Evolutionary conservation across 192 early-diverging fungal genomes (phyloP).

Genomic region (Gaertneriomyces semiglobifer): DNA sequence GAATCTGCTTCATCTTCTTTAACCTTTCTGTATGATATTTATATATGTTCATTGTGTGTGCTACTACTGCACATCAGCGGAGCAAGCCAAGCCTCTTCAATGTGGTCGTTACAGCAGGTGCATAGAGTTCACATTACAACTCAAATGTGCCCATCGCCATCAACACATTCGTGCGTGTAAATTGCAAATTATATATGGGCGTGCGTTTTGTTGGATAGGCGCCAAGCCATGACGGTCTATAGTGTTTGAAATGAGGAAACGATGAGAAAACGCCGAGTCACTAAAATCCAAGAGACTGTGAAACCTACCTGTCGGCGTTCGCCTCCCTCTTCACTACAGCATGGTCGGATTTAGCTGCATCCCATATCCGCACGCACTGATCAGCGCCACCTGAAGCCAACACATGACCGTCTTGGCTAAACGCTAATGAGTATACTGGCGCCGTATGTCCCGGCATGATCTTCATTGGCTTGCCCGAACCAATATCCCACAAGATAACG

Average conservation of each 20-base stretch:
- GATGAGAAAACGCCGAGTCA: neutral
- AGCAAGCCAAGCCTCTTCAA: no score
- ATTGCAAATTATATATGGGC: conserved; percentile 79
- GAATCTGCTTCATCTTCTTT: no score
- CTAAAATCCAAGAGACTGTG: conserved; percentile 5
- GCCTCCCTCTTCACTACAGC: conserved; percentile 24
- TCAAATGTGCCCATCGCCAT: conserved; percentile 76
- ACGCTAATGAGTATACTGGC: conserved; percentile 78
- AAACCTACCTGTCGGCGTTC: conserved; percentile 7
- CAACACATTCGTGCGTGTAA: conserved; percentile 81
- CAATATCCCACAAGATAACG: conserved; percentile 90
- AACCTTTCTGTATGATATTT: no score
- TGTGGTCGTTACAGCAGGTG: no score
- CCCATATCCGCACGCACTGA: conserved; percentile 87
- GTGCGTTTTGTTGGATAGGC: conserved; percentile 89
- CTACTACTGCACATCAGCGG: no score
- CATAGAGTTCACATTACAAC: neutral
- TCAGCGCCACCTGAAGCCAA: conserved; percentile 85
- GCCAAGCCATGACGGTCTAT: conserved; percentile 26
- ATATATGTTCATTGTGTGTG: no score
- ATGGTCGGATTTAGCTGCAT: conserved; percentile 53
- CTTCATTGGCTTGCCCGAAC: conserved; percentile 76
- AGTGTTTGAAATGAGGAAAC: neutral
- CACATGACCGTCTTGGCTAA: conserved; percentile 75
- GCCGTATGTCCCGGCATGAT: conserved; percentile 81